Percentiles rank a stretch among this genome's conserved stretches.
These are phyloP conservation scores for Claviceps monticola DNA, from an alignment of 2,329 filamentous ascomycete species.

Conservation along the genomic window DNA sequence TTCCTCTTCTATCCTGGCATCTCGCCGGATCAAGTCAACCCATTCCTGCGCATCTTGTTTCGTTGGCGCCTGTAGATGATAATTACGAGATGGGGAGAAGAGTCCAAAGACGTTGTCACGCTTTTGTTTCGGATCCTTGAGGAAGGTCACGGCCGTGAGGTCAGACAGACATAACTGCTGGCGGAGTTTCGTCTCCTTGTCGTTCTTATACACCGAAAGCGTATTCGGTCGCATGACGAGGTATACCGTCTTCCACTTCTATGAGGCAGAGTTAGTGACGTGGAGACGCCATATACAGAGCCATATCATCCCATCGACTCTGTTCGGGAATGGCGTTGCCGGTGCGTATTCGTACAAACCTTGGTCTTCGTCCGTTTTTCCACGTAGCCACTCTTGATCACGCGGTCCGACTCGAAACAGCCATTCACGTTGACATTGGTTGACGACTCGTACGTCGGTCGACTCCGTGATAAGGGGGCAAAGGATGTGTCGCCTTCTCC, in stretches of 20 bases:
- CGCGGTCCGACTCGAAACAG: slow-evolving; percentile 88
- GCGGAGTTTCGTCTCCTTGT: slow-evolving; percentile 77
- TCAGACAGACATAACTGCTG: slow-evolving; percentile 82
- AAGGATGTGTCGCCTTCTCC: slow-evolving; percentile 9
- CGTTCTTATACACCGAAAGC: slow-evolving; percentile 85
- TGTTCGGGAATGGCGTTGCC: not conserved
- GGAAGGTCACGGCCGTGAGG: slow-evolving; percentile 75
- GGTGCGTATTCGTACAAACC: slow-evolving; percentile 30
- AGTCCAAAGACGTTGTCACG: slow-evolving; percentile 80
- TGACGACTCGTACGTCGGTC: slow-evolving; percentile 43
- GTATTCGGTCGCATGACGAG: slow-evolving; percentile 82
- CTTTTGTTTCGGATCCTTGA: slow-evolving; percentile 81
- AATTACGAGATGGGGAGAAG: slow-evolving; percentile 84
- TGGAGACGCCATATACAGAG: not conserved
- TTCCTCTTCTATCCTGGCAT: slow-evolving; percentile 76
- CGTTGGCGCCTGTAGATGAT: slow-evolving; percentile 67
- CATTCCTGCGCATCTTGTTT: slow-evolving; percentile 69
- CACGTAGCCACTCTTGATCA: slow-evolving; percentile 78
- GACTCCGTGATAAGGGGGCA: slow-evolving; percentile 13
- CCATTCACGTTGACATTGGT: slow-evolving; percentile 90
- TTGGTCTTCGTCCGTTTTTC: slow-evolving; percentile 90
- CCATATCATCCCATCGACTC: no score
- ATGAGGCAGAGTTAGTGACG: slow-evolving; percentile 9
- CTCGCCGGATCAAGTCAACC: slow-evolving; percentile 66
- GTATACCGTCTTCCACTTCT: slow-evolving; percentile 85